phyloP scores from a whole-genome alignment of 2,329 filamentous ascomycete species.

The Ophiognomonia clavigignenti-juglandacearum region DNA sequence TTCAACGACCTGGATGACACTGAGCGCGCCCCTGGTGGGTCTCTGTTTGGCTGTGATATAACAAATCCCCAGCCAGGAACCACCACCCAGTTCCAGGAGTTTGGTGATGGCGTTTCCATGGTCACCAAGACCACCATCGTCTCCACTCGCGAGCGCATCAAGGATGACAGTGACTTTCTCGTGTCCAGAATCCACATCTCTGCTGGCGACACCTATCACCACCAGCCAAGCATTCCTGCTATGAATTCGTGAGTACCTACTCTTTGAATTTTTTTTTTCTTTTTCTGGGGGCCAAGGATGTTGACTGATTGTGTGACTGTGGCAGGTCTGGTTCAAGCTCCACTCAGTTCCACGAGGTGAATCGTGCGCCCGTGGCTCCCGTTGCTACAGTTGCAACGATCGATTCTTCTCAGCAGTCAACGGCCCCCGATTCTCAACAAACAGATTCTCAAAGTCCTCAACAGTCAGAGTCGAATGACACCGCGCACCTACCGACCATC shows the following conservation, averaged over 20 bases:
- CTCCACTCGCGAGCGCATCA: conserved; percentile 28
- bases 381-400: neutral
- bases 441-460: neutral
- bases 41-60: conserved; percentile 15
- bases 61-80: conserved; percentile 16
- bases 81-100: conserved; percentile 30
- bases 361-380: neutral
- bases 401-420: no score
- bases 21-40: conserved; percentile 20
- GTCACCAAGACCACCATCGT: conserved; percentile 37
- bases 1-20: conserved; percentile 39
- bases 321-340: neutral
- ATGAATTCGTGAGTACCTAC: conserved; percentile 6
- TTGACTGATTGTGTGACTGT: no score
- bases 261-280: no score
- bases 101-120: conserved; percentile 35
- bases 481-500: conserved; percentile 1
- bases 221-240: neutral
- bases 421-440: no score
- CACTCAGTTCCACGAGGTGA: conserved; percentile 2
- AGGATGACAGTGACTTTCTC: conserved; percentile 28
- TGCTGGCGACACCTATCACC: conserved; percentile 16
- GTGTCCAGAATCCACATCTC: conserved; percentile 34
- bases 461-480: neutral
- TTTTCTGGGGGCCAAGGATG: no score